Base-by-base conservation (phyloP, 1,284 basidiomycete genomes). In the Lignosus rhinocerotis region DNA sequence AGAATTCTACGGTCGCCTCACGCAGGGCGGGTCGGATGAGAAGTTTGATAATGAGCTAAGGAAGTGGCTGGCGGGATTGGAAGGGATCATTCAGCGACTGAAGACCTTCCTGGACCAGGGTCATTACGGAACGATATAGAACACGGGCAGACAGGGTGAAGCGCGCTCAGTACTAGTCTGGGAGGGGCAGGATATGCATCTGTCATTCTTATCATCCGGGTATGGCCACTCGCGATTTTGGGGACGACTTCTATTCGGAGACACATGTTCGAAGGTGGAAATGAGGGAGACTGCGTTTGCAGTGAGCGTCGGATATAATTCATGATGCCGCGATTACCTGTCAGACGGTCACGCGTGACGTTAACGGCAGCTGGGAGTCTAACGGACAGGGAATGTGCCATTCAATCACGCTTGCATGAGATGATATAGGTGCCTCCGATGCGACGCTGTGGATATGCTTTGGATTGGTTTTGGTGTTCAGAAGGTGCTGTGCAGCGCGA, bases 1-100 rank as follows among this genome's bases (percentile, higher is more conserved):
- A 34, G 91, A 92, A 61, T 98, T 99, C 72, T 94, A 94, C 75
- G 76, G 78, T 47, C 89, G 92, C 65, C 83, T 99, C 51, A 82
- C 86, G 21, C 93, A 98, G 76, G 89, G 96, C 34, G 93, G 88
- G 19, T 81, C 87, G 17, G 76, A 83, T 21, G 88, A 89, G 53
- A 87, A 86, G 67, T 88, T 98, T 48, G 81, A 90, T 51, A 72
- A 67, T 9, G 92, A 94, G 72, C 80, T 98, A 34, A 74, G 78
- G 43, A 85, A 83, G 62, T 99, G 96, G 96, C 81, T 98, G 25
- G 73, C 70, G 3, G 92, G 87, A 0, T 78, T 98, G 38, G 89
- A 93, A 63, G 74, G 70, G 47, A 85, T 96, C 59, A 87, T 92
- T 42, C 75, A 73, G 60, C 84, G 84, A 55, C 77, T 93, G 75